A percentile compares a stretch with the other conserved stretches of the same genome.
phyloP scores from a whole-genome alignment of 202 grass and related monocot species.

The Setaria viridis region DNA sequence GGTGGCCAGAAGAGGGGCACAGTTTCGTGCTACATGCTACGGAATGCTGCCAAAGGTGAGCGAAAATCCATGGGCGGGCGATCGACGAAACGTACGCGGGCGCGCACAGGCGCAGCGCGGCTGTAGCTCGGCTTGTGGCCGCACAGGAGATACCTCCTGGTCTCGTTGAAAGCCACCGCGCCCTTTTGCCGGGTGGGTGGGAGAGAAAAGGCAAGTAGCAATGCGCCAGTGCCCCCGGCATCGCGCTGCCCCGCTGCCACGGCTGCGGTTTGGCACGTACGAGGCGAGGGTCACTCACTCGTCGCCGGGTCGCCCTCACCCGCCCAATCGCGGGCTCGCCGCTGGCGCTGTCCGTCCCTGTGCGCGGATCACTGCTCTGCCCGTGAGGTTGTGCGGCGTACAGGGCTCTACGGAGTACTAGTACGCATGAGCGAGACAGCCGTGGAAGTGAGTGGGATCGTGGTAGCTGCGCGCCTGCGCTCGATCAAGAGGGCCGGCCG shows the following conservation, averaged over 20 bases:
- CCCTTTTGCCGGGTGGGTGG: background rate
- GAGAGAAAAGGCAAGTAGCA: background rate
- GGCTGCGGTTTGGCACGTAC: constrained; percentile 11
- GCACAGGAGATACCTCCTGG: constrained; percentile 2
- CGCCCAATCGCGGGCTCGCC: background rate
- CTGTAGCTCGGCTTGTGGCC: background rate
- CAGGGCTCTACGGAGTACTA: background rate
- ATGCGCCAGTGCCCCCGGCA: constrained; percentile 5
- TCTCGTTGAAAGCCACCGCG: background rate
- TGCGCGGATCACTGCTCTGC: constrained; percentile 32
- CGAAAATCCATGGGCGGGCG: background rate
- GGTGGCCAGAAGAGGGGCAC: background rate
- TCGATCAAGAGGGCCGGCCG: background rate
- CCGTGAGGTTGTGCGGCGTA: background rate
- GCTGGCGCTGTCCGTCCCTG: background rate
- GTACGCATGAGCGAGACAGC: background rate
- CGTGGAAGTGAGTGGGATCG: background rate
- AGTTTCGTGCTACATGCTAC: background rate
- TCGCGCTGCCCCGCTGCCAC: background rate
- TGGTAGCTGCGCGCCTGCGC: background rate
- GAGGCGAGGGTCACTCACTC: background rate
- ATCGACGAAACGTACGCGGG: background rate
- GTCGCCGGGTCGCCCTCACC: background rate
- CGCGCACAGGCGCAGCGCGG: background rate
- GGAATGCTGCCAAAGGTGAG: background rate